These are phyloP conservation scores for Leccinum cinnamomeum DNA, from an alignment of 1,284 basidiomycete species.

Conservation along the genomic window DNA sequence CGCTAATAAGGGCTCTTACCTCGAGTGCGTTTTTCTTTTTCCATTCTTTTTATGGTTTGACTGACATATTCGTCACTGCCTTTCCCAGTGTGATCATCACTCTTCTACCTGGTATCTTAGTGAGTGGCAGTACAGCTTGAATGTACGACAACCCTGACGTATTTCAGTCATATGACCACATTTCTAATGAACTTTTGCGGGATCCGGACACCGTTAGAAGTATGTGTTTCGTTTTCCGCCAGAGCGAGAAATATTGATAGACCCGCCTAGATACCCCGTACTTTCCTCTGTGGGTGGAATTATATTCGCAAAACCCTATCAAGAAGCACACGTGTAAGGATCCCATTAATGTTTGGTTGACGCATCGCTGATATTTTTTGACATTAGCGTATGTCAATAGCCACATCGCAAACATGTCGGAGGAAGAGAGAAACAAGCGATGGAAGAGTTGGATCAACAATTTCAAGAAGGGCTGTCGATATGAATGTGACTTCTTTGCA, in stretches of 20 bases:
- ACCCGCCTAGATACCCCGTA: constrained; percentile 8
- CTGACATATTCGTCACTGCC: background rate
- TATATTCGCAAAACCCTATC: background rate
- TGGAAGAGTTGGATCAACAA: background rate
- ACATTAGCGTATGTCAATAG: constrained; percentile 12
- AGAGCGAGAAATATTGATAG: background rate
- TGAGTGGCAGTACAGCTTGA: background rate
- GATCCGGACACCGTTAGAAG: constrained; percentile 8
- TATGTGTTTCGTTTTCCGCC: background rate
- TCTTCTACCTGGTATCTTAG: constrained; percentile 15
- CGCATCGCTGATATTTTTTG: background rate
- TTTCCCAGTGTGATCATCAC: constrained; percentile 12
- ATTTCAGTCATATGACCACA: constrained; percentile 11
- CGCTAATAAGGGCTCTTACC: constrained; percentile 5
- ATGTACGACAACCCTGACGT: background rate
- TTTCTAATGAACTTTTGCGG: constrained; percentile 5
- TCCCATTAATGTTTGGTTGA: background rate
- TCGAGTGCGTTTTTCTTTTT: constrained; percentile 10
- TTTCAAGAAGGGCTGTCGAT: constrained; percentile 8
- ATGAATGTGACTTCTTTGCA: constrained; percentile 8
- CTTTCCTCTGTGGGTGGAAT: constrained; percentile 2
- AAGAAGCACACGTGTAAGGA: constrained; percentile 3
- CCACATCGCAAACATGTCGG: background rate
- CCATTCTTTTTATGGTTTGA: background rate
- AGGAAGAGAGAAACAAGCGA: background rate